Evolutionary conservation across 148 eudicot species (phyloP).

Genomic region (Rhododendron williamsianum): DNA sequence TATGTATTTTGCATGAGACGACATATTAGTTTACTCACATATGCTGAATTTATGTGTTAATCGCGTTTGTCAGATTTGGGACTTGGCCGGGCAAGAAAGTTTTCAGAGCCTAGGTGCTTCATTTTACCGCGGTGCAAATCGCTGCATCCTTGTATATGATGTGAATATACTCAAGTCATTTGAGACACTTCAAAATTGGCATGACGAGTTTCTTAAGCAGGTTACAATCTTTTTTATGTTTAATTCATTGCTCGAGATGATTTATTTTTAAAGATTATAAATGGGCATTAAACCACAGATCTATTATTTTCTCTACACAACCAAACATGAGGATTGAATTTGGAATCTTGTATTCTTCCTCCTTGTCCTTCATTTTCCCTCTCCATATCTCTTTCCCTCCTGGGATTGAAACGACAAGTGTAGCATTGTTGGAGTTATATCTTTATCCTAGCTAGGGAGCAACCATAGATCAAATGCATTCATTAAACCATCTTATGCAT

Average conservation of each 20-base stretch:
- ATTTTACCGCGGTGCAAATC: slow-evolving; percentile 57
- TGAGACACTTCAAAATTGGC: slow-evolving; percentile 51
- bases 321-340: not conserved
- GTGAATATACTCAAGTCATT: slow-evolving; percentile 41
- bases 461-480: not conserved
- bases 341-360: not conserved
- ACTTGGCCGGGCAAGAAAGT: slow-evolving; percentile 68
- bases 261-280: not conserved
- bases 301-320: not conserved
- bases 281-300: not conserved
- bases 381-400: not conserved
- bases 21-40: not conserved
- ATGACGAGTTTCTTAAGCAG: slow-evolving; percentile 50
- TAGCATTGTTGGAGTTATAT: not conserved
- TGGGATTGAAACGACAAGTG: not conserved
- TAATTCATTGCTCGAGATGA: not conserved
- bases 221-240: slow-evolving; percentile 11
- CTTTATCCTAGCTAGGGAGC: not conserved
- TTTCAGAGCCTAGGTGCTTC: slow-evolving; percentile 55
- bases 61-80: slow-evolving; percentile 36
- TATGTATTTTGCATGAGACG: not conserved
- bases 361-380: not conserved
- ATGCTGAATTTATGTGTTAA: not conserved
- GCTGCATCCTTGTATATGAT: slow-evolving; percentile 57
- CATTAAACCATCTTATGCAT: not conserved